A percentile compares a stretch with the other conserved stretches of the same genome.
Evolutionary conservation across 176 grass and related monocot genomes (phyloP).

Genomic region (Raddia distichophylla): DNA sequence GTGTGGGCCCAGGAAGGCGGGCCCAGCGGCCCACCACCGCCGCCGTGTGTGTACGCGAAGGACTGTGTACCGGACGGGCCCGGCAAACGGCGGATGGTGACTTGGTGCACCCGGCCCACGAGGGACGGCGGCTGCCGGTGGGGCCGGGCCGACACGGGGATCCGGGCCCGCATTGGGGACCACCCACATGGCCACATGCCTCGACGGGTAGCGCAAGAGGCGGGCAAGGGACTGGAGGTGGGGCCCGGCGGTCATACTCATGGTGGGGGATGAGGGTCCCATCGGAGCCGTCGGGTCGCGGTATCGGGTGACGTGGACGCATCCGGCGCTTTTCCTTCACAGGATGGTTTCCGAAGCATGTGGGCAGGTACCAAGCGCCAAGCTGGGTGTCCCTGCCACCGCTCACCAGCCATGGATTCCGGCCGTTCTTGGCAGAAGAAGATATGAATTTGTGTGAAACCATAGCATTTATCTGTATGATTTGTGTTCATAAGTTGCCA

Average conservation of each 20-base stretch:
- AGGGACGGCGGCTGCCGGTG: background rate
- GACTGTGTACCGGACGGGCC: background rate
- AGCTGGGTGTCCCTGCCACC: background rate
- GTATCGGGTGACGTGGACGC: constrained; percentile 15
- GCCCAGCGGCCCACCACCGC: background rate
- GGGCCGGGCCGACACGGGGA: background rate
- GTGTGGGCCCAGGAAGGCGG: constrained; percentile 25
- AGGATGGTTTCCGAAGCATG: background rate
- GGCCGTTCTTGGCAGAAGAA: background rate
- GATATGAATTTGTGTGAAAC: background rate
- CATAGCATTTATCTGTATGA: background rate
- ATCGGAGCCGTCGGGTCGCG: background rate
- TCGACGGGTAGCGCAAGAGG: background rate
- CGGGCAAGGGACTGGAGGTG: constrained; percentile 23
- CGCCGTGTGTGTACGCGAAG: background rate
- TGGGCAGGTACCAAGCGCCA: too few species aligned
- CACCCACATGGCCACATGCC: constrained; percentile 38
- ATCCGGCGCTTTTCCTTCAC: background rate
- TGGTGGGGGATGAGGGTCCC: background rate
- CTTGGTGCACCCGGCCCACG: constrained; percentile 8
- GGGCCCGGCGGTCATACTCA: background rate
- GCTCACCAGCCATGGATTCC: background rate
- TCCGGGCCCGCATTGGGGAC: background rate
- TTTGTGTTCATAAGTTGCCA: background rate
- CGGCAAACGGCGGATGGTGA: background rate